Percentiles rank a stretch among this genome's conserved stretches.
These are phyloP conservation scores for Gossypium bickii DNA, from an alignment of 345 rosid species.

Conservation along the genomic window DNA sequence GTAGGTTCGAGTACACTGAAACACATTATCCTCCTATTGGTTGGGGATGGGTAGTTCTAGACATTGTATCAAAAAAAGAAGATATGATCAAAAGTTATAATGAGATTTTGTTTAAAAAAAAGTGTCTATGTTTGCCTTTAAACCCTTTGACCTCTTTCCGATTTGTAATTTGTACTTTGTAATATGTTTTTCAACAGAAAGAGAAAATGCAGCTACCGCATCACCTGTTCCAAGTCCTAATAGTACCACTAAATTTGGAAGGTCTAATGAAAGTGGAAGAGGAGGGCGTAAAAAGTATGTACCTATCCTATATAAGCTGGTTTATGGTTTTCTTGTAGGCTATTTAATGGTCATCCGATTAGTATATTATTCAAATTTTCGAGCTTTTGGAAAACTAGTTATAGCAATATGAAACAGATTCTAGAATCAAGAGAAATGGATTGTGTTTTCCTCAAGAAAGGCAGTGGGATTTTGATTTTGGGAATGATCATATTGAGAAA, in stretches of 20 bases:
- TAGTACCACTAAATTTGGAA: constrained; percentile 54
- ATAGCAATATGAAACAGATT: constrained; percentile 2
- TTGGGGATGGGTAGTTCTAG: too few species aligned
- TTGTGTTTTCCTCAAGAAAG: not conserved
- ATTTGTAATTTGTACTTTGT: not conserved
- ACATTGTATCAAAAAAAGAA: too few species aligned
- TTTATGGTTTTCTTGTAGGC: constrained; percentile 1
- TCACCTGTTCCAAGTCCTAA: constrained; percentile 41
- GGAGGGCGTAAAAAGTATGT: constrained; percentile 94
- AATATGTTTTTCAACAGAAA: constrained; percentile 39
- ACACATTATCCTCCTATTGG: too few species aligned
- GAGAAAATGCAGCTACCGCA: constrained; percentile 46
- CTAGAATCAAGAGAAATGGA: not conserved
- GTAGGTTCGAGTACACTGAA: too few species aligned
- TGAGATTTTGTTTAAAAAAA: too few species aligned
- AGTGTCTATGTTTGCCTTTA: not conserved
- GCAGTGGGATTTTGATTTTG: not conserved
- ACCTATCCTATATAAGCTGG: constrained; percentile 17
- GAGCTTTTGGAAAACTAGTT: not conserved
- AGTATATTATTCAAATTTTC: not conserved
- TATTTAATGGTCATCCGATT: not conserved
- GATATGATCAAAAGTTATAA: too few species aligned
- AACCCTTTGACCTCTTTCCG: not conserved
- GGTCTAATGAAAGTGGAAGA: constrained; percentile 69
- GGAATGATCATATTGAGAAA: not conserved